These are phyloP conservation scores for Fusarium continuum DNA, from an alignment of 2,329 filamentous ascomycete genomes.

Conservation along the genomic window DNA sequence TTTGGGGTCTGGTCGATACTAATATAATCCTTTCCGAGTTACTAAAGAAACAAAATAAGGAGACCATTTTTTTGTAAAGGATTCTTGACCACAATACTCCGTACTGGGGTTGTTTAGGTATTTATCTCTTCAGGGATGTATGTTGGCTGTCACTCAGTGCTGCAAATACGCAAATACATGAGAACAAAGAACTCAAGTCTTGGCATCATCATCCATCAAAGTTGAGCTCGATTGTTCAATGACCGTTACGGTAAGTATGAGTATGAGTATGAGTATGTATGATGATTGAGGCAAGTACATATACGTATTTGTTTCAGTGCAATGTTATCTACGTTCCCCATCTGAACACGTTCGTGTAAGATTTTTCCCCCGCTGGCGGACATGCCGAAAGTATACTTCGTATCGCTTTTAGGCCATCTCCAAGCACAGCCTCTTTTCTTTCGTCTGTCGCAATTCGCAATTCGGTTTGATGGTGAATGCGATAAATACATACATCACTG, in stretches of 20 bases:
- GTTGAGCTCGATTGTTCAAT: neutral
- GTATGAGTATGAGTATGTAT: neutral
- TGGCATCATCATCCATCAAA: constrained; percentile 27
- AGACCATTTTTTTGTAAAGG: neutral
- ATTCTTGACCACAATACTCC: neutral
- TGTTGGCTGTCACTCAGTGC: neutral
- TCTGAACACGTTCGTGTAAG: constrained; percentile 5
- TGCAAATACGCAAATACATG: constrained; percentile 2
- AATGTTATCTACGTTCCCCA: constrained; percentile 20
- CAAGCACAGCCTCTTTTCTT: constrained; percentile 8
- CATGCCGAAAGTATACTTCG: constrained; percentile 5
- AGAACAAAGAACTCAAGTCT: constrained; percentile 19
- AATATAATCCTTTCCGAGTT: neutral
- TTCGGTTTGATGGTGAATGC: neutral
- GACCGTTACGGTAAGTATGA: neutral
- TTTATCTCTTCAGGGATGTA: neutral
- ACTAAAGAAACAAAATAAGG: too few species aligned
- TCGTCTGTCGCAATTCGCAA: constrained; percentile 11
- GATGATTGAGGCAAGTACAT: constrained; percentile 4
- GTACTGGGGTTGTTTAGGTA: neutral
- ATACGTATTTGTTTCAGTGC: constrained; percentile 2
- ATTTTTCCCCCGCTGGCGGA: neutral
- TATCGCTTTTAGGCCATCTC: neutral
- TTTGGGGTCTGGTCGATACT: neutral
- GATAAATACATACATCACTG: neutral